Evolutionary conservation across 176 grass and related monocot genomes (phyloP), one percentile per base, ranked within the genome.

Genomic region (Cymbopogon citratus): DNA sequence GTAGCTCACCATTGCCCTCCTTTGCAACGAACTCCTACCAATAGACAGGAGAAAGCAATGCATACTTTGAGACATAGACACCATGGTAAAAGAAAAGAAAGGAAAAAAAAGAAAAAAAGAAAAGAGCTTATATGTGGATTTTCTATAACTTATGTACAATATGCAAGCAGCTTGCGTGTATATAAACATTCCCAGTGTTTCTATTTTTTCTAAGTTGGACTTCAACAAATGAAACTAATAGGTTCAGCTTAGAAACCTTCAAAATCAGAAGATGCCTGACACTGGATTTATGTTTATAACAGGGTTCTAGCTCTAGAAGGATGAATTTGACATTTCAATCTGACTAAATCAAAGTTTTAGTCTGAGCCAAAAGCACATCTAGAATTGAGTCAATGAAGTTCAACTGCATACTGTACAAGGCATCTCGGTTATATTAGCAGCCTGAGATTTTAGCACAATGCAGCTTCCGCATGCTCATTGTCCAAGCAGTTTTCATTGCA

Each of bases 1-100:
- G 95, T 69, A 90, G 90, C 78, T 98, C 95, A 76, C 95, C 92
- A 80, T 80, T 87, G 52, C 90, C 92, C 84, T 95, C 90, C 44
- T 91, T 90, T 69, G 81, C 79, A 61, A 98, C 80, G 86, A 98
- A 98, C 79, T 98, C 92, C 95, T 98, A 79, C 3, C 27, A 71
- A 83, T 36, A 78, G 71, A 51, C 38, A 66, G 51, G 60, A 61
- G 28, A 64, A 33, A 85, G 12, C 19, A 89, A 44, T 16, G 0
- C 39, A 33, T 21, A 14, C n/a, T 21, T 29, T 15, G n/a, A 51
- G 23, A 49, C 41, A 82, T 43, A 5, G 24, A n/a, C 29, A 60
- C 6, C 18, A 73, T 15, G 66, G 16, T 33, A 72, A 63, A 25
- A n/a, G n/a, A n/a, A n/a, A n/a, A n/a, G n/a, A n/a, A n/a, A n/a